Base-by-base conservation (phyloP, 2,329 filamentous ascomycete genomes). In the Hymenoscyphus infarciens region DNA sequence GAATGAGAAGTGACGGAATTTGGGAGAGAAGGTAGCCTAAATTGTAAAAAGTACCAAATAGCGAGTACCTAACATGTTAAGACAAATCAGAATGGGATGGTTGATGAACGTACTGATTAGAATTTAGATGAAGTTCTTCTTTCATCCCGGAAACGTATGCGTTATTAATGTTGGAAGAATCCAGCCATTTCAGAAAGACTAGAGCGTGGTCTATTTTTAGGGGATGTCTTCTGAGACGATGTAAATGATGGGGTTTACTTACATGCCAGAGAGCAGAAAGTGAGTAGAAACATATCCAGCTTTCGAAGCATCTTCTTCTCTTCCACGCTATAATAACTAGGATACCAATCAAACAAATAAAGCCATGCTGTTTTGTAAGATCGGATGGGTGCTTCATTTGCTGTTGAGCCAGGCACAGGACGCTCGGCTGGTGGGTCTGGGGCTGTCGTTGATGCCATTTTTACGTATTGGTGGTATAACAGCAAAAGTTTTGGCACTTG, bases 11-110 rank as follows among this genome's bases (percentile, higher is more conserved):
- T 2, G 57, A 54, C 39, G 57, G 42, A 16, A 54, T 53, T 35
- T 54, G 42, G 25, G 16, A 59, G 33, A 59, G 13, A 33, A 54
- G 45, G 33, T 59, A 54, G 15, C 42, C 42, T 11, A 63, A 35
- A 35, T 56, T 19, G 25, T 55, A 65, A 59, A 27, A 57, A 61
- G 61, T 45, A 61, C 33, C 8, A 69, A 83, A 73, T 10, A 84
- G 75, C 62, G 83, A 83, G 55, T 76, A 79, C 16, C 0, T 80
- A 75, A 2, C 79, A 80, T 57, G 83, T 77, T 0, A 83, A 83
- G 78, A 64, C 84, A 49, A 83, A 16, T 81, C 82, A 1, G 81
- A 77, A 0, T 79, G 83, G 79, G 80, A 84, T 31, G 75, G 77
- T 2, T 80, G 76, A 59, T 80, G 80, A 63, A 82, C 81, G 15